phyloP scores from a whole-genome alignment of 2,329 filamentous ascomycete genomes.

The Colletotrichum australisinense region DNA sequence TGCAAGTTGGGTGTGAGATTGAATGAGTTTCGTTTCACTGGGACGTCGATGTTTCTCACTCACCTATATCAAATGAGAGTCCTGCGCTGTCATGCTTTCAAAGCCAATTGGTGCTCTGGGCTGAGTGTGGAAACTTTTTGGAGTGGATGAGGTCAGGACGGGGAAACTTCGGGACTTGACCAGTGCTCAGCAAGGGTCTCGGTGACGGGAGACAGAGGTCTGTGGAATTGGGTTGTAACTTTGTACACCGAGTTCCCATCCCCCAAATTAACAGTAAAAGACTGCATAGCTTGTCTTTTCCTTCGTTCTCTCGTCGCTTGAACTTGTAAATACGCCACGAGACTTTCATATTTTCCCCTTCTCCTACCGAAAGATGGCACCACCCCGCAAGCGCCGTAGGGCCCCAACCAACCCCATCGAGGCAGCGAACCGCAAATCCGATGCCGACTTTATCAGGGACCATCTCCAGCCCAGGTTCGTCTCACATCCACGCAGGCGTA shows the following conservation, averaged over 20 bases:
- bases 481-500: too few relatives aligned
- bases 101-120: not conserved
- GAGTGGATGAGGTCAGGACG: constrained; percentile 32
- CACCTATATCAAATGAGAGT: not conserved
- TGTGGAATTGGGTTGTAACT: too few relatives aligned
- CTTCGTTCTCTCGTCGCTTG: not conserved
- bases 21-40: not conserved
- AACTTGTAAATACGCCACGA: not conserved
- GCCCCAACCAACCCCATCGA: constrained; percentile 54
- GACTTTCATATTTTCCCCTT: too few relatives aligned
- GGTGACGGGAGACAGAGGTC: not conserved
- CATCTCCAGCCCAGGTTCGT: constrained; percentile 60
- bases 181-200: not conserved
- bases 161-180: constrained; percentile 27
- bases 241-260: not conserved
- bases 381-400: constrained; percentile 35
- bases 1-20: not conserved
- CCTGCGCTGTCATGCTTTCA: not conserved
- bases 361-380: not conserved
- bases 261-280: not conserved
- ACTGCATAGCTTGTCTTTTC: not conserved
- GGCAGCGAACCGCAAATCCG: constrained; percentile 57
- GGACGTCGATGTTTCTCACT: not conserved
- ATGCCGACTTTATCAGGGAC: constrained; percentile 60
- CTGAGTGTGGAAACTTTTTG: constrained; percentile 26